A percentile compares a stretch with the other conserved stretches of the same genome.
These are phyloP conservation scores for Eudorina sp. DNA, from an alignment of 139 green algal genomes.

Conservation along the genomic window DNA sequence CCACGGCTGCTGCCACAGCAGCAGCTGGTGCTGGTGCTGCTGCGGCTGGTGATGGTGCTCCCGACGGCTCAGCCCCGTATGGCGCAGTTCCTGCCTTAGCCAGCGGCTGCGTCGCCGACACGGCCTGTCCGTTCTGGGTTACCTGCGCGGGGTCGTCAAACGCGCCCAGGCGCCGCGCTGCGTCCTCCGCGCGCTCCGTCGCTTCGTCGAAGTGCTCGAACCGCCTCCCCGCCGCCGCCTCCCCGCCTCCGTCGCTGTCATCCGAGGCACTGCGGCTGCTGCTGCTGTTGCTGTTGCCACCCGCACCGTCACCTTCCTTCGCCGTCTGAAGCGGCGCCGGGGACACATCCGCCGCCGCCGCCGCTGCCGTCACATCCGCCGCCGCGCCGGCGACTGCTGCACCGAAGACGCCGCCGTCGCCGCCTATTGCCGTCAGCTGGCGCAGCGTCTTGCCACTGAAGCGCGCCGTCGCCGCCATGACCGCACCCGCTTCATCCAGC, in stretches of 20 bases:
- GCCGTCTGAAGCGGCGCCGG: not conserved
- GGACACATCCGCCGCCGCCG: not conserved
- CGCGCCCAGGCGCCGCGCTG: constrained; percentile 6
- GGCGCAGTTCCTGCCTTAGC: too few relatives aligned
- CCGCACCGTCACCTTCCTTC: not conserved
- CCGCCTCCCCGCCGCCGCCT: not conserved
- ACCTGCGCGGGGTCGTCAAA: not conserved
- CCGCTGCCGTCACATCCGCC: not conserved
- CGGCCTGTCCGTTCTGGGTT: too few relatives aligned
- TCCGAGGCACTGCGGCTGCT: not conserved
- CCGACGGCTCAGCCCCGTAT: too few relatives aligned
- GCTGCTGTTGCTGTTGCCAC: not conserved
- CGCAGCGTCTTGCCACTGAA: constrained; percentile 52
- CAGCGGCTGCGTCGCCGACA: too few relatives aligned
- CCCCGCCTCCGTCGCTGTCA: not conserved
- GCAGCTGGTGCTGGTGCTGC: not conserved
- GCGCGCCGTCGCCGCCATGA: constrained; percentile 56
- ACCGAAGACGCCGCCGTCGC: not conserved
- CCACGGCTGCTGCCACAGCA: not conserved
- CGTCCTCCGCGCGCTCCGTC: constrained; percentile 17
- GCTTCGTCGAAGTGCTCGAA: constrained; percentile 40
- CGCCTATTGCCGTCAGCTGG: constrained; percentile 27
- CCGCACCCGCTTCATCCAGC: constrained; percentile 21
- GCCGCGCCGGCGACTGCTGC: not conserved
- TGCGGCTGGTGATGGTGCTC: too few relatives aligned